Conservation (phyloP, 352 stramenopile species). For the Phytophthora pistaciae region DNA sequence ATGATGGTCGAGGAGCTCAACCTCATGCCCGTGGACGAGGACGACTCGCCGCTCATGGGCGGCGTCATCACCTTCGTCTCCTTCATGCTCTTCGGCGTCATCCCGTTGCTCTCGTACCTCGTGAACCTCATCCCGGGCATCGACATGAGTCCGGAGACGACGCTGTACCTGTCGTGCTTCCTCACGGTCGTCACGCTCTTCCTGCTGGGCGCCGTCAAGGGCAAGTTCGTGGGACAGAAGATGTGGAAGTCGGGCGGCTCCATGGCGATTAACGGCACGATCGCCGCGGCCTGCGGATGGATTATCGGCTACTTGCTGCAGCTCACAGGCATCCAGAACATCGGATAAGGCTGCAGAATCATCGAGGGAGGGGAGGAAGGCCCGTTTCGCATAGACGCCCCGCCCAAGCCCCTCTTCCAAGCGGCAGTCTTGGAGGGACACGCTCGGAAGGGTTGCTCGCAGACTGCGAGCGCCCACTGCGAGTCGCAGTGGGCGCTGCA, state of each 20-base stretch:
- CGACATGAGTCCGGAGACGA: conserved; percentile 62
- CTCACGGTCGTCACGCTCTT: conserved; percentile 96
- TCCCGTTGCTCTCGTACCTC: conserved; percentile 95
- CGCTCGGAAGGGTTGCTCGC: conserved; percentile 3
- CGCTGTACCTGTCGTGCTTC: conserved; percentile 94
- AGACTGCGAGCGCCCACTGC: no score
- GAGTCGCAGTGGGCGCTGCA: not conserved
- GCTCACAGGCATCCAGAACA: conserved; percentile 83
- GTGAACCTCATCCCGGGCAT: conserved; percentile 84
- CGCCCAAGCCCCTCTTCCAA: not conserved
- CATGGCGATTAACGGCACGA: conserved; percentile 83
- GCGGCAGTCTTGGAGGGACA: not conserved
- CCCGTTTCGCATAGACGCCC: conserved; percentile 1
- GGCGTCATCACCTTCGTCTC: conserved; percentile 92
- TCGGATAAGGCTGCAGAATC: conserved; percentile 41
- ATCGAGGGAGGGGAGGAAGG: not conserved
- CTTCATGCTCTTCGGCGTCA: conserved; percentile 92
- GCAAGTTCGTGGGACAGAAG: conserved; percentile 81
- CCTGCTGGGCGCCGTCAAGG: conserved; percentile 94
- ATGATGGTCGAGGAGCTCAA: conserved; percentile 98
- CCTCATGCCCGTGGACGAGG: conserved; percentile 94
- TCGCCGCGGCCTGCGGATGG: conserved; percentile 80
- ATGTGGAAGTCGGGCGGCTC: conserved; percentile 73
- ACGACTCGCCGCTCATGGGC: conserved; percentile 89
- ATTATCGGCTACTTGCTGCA: conserved; percentile 86